phyloP scores from a whole-genome alignment of 495 filamentous ascomycete genomes.

The Podospora pseudocomata region DNA sequence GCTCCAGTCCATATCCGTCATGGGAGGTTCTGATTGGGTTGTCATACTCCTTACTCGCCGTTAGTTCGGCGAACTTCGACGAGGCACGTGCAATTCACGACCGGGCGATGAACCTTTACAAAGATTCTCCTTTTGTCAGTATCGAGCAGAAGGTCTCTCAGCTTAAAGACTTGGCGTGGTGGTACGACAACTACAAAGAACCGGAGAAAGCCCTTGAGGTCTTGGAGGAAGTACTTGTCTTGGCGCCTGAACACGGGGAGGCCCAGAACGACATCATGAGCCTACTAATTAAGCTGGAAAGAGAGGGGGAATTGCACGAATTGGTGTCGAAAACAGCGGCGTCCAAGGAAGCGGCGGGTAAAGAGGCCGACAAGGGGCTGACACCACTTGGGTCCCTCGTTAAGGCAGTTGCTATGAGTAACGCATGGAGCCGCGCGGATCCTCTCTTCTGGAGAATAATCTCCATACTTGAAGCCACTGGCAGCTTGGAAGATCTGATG shows the following conservation, averaged over 20 bases:
- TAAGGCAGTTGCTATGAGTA: not conserved
- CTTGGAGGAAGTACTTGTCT: not conserved
- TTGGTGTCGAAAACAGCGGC: not conserved
- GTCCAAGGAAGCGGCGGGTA: not conserved
- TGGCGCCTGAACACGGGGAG: not conserved
- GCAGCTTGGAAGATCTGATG: not conserved
- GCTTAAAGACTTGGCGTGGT: not conserved
- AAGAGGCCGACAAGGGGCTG: constrained; percentile 2
- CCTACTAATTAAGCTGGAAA: not conserved
- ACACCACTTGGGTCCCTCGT: not conserved
- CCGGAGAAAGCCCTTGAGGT: not conserved
- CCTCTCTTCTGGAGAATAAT: not conserved
- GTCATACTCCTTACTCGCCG: not conserved
- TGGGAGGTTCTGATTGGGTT: not conserved
- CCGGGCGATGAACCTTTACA: not conserved
- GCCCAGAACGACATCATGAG: not conserved
- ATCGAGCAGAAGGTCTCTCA: not conserved
- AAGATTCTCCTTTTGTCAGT: not conserved
- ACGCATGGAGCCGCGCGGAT: not conserved
- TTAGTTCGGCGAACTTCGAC: not conserved
- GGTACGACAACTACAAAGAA: not conserved
- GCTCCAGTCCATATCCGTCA: not conserved
- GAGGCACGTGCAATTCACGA: not conserved
- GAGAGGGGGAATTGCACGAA: not conserved
- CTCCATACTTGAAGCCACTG: not conserved